phyloP scores from a whole-genome alignment of 495 filamentous ascomycete species.

The Letharia lupina region DNA sequence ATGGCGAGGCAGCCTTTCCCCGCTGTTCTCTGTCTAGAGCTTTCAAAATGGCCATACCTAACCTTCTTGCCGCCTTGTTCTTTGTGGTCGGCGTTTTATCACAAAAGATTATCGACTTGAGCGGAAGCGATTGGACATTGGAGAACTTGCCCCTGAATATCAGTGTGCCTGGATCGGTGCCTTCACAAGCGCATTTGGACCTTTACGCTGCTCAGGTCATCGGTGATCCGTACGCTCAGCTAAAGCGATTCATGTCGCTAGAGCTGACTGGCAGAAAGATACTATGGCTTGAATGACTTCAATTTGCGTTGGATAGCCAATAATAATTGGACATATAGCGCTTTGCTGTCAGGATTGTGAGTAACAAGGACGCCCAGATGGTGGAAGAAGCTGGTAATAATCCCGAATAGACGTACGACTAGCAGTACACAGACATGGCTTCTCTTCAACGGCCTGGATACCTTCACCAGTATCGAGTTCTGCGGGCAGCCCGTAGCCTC shows the following conservation, averaged over 20 bases:
- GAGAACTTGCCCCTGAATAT: conserved; percentile 44
- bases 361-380: conserved; percentile 12
- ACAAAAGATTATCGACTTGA: conserved; percentile 44
- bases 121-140: conserved; percentile 47
- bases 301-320: conserved; percentile 52
- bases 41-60: neutral
- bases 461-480: conserved; percentile 53
- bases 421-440: conserved; percentile 37
- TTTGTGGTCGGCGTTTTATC: conserved; percentile 4
- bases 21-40: neutral
- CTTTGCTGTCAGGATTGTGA: conserved; percentile 41
- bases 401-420: neutral
- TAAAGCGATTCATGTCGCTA: neutral
- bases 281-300: conserved; percentile 53
- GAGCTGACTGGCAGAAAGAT: conserved; percentile 27
- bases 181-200: conserved; percentile 57
- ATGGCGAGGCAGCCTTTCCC: neutral
- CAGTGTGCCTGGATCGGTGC: conserved; percentile 50
- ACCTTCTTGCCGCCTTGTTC: neutral
- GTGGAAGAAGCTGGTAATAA: too few species aligned
- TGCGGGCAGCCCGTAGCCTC: conserved; percentile 53
- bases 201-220: conserved; percentile 46
- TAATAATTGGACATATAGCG: conserved; percentile 58
- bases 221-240: conserved; percentile 42
- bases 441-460: conserved; percentile 59